Evolutionary conservation across 306 rosid species (phyloP).

Genomic region (Luffa aegyptiaca): DNA sequence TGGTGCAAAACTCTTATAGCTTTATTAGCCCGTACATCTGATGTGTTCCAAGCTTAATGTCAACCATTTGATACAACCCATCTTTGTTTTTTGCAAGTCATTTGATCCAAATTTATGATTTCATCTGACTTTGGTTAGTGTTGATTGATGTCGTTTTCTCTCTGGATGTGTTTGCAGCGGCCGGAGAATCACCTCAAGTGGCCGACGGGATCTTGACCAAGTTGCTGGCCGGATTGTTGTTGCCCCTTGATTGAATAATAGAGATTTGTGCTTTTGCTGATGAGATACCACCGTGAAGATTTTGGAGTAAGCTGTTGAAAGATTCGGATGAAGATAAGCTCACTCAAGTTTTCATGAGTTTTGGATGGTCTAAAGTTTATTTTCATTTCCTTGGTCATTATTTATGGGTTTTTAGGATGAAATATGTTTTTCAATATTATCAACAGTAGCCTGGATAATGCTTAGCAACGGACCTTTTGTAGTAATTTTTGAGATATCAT

Average conservation of each 20-base stretch:
- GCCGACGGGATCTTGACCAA: conserved; percentile 53
- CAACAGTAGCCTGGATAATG: neutral
- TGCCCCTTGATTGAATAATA: conserved; percentile 24
- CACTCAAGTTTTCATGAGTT: neutral
- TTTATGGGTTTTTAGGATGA: conserved; percentile 1
- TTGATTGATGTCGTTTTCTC: neutral
- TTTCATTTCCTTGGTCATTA: neutral
- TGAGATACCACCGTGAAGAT: neutral
- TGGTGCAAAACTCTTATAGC: neutral
- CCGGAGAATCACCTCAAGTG: conserved; percentile 41
- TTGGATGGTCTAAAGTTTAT: neutral
- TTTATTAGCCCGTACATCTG: too few species aligned
- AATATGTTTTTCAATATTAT: neutral
- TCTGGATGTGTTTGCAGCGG: conserved; percentile 22
- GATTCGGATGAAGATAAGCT: neutral
- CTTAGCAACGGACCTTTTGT: neutral
- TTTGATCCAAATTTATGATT: neutral
- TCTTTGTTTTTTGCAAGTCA: neutral
- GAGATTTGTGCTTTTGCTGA: neutral
- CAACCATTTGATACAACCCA: neutral
- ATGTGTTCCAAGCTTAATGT: neutral
- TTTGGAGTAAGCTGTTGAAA: neutral
- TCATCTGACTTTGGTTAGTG: neutral
- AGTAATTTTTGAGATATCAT: neutral
- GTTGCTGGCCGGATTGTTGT: conserved; percentile 54